Percentiles rank a stretch among this genome's conserved stretches.
Conservation (phyloP, 148 eudicot species). For the Rheum nobile region DNA sequence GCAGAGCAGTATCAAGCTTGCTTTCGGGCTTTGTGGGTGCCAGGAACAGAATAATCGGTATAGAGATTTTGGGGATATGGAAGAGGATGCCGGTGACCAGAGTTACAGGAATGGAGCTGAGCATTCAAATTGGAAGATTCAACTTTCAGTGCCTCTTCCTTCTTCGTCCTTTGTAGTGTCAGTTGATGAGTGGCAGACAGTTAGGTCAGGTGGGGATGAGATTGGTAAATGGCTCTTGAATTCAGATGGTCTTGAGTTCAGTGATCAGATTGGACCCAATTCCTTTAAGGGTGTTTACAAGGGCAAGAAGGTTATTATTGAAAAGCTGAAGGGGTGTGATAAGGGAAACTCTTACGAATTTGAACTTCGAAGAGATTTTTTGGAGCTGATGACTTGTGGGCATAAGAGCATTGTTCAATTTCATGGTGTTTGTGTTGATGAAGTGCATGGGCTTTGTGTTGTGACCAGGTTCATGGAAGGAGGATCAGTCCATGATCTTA, state of each 20-base stretch:
- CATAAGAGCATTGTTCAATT: slow-evolving; percentile 75
- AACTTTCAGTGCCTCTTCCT: slow-evolving; percentile 56
- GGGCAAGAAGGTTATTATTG: slow-evolving; percentile 65
- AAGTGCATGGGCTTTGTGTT: slow-evolving; percentile 71
- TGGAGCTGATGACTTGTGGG: slow-evolving; percentile 95
- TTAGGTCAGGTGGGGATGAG: slow-evolving; percentile 49
- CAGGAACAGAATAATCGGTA: slow-evolving; percentile 55
- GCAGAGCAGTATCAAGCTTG: slow-evolving; percentile 59
- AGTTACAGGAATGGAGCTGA: slow-evolving; percentile 49
- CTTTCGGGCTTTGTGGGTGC: slow-evolving; percentile 94
- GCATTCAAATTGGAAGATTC: slow-evolving; percentile 27
- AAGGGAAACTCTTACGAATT: slow-evolving; percentile 81
- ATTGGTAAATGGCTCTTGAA: slow-evolving; percentile 59
- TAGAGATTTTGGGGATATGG: slow-evolving; percentile 56
- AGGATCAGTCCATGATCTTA: slow-evolving; percentile 71
- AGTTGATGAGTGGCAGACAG: slow-evolving; percentile 95
- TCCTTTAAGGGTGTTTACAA: slow-evolving; percentile 64
- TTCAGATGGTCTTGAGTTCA: slow-evolving; percentile 55
- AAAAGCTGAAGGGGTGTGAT: slow-evolving; percentile 87
- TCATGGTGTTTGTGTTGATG: slow-evolving; percentile 72
- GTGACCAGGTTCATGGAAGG: slow-evolving; percentile 85
- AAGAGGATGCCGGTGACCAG: slow-evolving; percentile 56
- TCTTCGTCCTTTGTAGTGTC: slow-evolving; percentile 50
- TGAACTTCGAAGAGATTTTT: slow-evolving; percentile 54
- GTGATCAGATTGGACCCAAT: slow-evolving; percentile 51